phyloP scores from a whole-genome alignment of 2,329 filamentous ascomycete species.

The Fusarium fracticaudum region DNA sequence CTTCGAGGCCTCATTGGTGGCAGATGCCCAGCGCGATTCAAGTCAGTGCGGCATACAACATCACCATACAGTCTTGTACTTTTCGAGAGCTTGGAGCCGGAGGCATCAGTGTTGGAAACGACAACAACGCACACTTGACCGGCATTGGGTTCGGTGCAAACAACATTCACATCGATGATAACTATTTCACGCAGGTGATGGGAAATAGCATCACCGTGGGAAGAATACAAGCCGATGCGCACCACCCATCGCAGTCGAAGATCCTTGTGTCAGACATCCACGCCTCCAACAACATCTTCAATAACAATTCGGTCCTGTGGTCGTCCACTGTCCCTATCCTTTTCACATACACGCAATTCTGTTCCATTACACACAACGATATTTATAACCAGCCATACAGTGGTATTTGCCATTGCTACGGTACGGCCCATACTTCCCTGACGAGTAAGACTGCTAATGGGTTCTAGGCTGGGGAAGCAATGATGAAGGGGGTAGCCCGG shows the following conservation, averaged over 20 bases:
- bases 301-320: constrained; percentile 7
- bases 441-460: neutral
- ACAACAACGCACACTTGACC: neutral
- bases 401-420: constrained; percentile 2
- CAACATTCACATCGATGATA: neutral
- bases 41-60: neutral
- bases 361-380: neutral
- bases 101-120: neutral
- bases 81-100: constrained; percentile 3
- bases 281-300: constrained; percentile 1
- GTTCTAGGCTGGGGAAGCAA: constrained; percentile 1
- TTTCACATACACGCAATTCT: neutral
- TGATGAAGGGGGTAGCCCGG: neutral
- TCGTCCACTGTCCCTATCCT: constrained; percentile 1
- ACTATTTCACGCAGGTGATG: constrained; percentile 1
- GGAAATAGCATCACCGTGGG: constrained; percentile 2
- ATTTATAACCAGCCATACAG: constrained; percentile 8
- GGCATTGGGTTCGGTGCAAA: neutral
- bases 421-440: neutral
- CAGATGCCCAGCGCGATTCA: constrained; percentile 8
- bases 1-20: constrained; percentile 3
- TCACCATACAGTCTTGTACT: neutral
- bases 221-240: constrained; percentile 2
- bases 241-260: neutral
- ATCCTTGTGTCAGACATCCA: neutral